Conservation (phyloP, 2,329 filamentous ascomycete genomes). For the Penicillium palitans region DNA sequence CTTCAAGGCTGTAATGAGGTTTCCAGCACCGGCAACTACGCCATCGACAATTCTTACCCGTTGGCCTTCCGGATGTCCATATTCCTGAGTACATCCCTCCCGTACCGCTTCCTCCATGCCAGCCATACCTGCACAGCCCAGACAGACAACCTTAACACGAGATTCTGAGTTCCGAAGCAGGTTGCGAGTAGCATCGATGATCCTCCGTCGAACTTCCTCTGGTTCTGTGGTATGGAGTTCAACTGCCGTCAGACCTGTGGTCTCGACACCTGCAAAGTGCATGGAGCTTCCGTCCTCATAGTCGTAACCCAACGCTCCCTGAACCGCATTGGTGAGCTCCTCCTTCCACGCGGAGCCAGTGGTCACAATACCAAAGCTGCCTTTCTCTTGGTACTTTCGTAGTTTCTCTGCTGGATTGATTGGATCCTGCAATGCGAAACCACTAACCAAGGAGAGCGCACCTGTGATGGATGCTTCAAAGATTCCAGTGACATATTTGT, state of each 20-base stretch:
- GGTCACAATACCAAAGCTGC: slow-evolving; percentile 79
- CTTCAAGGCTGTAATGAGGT: slow-evolving; percentile 40
- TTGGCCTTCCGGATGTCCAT: slow-evolving; percentile 60
- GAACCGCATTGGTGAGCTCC: slow-evolving; percentile 67
- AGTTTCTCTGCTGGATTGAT: slow-evolving; percentile 15
- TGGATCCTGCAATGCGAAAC: slow-evolving; percentile 34
- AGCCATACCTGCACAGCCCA: slow-evolving; percentile 91
- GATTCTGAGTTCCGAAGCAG: slow-evolving; percentile 55
- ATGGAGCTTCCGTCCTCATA: slow-evolving; percentile 32
- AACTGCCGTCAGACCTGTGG: slow-evolving; percentile 75
- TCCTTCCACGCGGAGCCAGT: slow-evolving; percentile 82
- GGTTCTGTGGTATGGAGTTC: slow-evolving; percentile 72
- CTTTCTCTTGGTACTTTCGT: slow-evolving; percentile 41
- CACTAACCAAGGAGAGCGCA: slow-evolving; percentile 57
- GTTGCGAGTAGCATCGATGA: slow-evolving; percentile 68
- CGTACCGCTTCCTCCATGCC: slow-evolving; percentile 77
- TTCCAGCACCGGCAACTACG: slow-evolving; percentile 41
- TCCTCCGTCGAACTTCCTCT: slow-evolving; percentile 63
- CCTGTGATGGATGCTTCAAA: slow-evolving; percentile 78
- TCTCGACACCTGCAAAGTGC: slow-evolving; percentile 76
- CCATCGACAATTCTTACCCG: slow-evolving; percentile 75
- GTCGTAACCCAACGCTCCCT: slow-evolving; percentile 59
- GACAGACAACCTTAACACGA: slow-evolving; percentile 67
- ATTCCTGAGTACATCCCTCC: slow-evolving; percentile 63
- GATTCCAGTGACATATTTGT: slow-evolving; percentile 71